Conservation (phyloP, 1,284 basidiomycete genomes). For the Ceratobasidium papillatum region DNA sequence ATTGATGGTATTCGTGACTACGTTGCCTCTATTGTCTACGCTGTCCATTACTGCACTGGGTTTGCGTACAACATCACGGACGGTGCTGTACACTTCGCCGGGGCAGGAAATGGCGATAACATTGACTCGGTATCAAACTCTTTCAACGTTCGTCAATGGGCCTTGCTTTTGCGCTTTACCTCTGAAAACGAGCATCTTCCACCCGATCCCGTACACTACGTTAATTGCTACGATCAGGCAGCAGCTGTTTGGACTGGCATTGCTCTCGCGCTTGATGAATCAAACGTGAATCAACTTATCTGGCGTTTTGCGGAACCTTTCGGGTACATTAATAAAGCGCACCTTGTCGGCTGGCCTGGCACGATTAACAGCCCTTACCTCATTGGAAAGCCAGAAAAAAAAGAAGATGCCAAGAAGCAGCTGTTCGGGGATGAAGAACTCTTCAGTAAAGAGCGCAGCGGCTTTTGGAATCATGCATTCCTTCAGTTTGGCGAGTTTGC, state of each 20-base stretch:
- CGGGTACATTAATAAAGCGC: not conserved
- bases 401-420: not conserved
- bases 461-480: conserved; percentile 13
- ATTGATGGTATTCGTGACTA: not conserved
- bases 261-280: not conserved
- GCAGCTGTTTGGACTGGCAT: not conserved
- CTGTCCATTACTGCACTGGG: not conserved
- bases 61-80: not conserved
- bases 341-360: conserved; percentile 11
- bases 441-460: not conserved
- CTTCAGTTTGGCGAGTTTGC: not conserved
- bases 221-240: conserved; percentile 17
- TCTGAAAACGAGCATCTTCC: not conserved
- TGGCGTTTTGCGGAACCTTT: conserved; percentile 7
- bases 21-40: not conserved
- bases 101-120: not conserved
- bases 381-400: not conserved
- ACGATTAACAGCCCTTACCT: not conserved
- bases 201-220: not conserved
- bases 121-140: too few relatives aligned
- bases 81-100: not conserved
- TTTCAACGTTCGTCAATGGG: not conserved
- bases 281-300: not conserved
- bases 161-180: not conserved
- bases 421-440: too few relatives aligned